Evolutionary conservation across 2,329 filamentous ascomycete genomes (phyloP).

Genomic region (Salinomyces thailandicus): DNA sequence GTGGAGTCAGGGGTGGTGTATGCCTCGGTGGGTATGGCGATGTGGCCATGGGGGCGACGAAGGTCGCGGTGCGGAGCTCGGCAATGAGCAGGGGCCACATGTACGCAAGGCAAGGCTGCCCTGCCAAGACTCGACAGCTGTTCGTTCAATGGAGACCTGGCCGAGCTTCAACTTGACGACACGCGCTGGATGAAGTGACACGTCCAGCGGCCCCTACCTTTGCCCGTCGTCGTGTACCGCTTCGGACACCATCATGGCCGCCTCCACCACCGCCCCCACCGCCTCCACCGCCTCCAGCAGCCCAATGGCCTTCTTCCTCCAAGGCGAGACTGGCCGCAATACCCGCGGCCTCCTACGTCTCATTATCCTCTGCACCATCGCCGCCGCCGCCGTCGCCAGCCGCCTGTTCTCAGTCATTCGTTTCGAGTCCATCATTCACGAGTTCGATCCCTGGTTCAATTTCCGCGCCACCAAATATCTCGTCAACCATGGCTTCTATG

Average conservation of each 20-base stretch:
- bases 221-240: neutral
- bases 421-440: slow-evolving; percentile 99
- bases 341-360: slow-evolving; percentile 77
- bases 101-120: too few species aligned
- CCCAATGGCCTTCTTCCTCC: slow-evolving; percentile 45
- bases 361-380: slow-evolving; percentile 83
- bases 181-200: too few species aligned
- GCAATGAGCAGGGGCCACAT: too few species aligned
- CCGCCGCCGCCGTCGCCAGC: slow-evolving; percentile 80
- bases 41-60: too few species aligned
- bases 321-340: slow-evolving; percentile 69
- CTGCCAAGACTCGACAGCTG: neutral
- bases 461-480: slow-evolving; percentile 98
- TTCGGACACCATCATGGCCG: neutral
- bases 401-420: slow-evolving; percentile 97
- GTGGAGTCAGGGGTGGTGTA: too few species aligned
- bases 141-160: neutral
- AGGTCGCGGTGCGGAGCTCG: too few species aligned
- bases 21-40: too few species aligned
- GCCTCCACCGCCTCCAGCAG: neutral
- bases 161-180: neutral
- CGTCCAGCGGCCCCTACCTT: neutral
- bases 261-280: neutral
- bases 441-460: slow-evolving; percentile 99
- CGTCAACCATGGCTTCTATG: slow-evolving; percentile 92